Conservation (phyloP, 2,329 filamentous ascomycete species). For the Pezicula carpinea region DNA sequence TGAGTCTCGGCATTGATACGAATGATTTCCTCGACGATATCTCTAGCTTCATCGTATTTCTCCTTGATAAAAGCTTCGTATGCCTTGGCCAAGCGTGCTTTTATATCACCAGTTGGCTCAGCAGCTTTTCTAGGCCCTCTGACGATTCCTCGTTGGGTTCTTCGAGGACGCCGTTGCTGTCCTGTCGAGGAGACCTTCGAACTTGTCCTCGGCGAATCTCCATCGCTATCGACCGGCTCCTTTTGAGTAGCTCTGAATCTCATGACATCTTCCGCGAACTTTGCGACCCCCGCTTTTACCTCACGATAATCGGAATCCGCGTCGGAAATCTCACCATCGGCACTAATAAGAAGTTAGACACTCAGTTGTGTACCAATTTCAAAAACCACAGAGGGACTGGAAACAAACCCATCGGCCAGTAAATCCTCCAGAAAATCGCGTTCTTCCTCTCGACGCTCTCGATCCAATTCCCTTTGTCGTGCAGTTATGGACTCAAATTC, state of each 20-base stretch:
- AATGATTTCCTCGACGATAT: slow-evolving; percentile 58
- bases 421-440: slow-evolving; percentile 4
- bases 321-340: slow-evolving; percentile 20
- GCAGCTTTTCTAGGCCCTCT: slow-evolving; percentile 49
- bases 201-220: background rate
- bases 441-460: slow-evolving; percentile 5
- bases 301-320: slow-evolving; percentile 38
- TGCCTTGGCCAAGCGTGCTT: slow-evolving; percentile 59
- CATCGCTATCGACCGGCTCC: slow-evolving; percentile 1
- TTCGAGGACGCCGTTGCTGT: slow-evolving; percentile 3
- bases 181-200: background rate
- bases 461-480: slow-evolving; percentile 5
- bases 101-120: slow-evolving; percentile 68
- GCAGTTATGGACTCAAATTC: slow-evolving; percentile 6
- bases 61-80: slow-evolving; percentile 62
- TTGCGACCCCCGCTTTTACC: slow-evolving; percentile 34
- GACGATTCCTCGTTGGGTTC: slow-evolving; percentile 7
- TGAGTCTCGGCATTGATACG: slow-evolving; percentile 64
- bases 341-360: slow-evolving; percentile 1
- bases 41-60: slow-evolving; percentile 55
- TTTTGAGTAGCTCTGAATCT: slow-evolving; percentile 14
- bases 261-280: slow-evolving; percentile 28
- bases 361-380: background rate
- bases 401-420: slow-evolving; percentile 1
- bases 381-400: background rate